Evolutionary conservation across 371 early-diverging fungal genomes (phyloP), one percentile per base, ranked within the genome.

Genomic region (Furculomyces boomerangus): DNA sequence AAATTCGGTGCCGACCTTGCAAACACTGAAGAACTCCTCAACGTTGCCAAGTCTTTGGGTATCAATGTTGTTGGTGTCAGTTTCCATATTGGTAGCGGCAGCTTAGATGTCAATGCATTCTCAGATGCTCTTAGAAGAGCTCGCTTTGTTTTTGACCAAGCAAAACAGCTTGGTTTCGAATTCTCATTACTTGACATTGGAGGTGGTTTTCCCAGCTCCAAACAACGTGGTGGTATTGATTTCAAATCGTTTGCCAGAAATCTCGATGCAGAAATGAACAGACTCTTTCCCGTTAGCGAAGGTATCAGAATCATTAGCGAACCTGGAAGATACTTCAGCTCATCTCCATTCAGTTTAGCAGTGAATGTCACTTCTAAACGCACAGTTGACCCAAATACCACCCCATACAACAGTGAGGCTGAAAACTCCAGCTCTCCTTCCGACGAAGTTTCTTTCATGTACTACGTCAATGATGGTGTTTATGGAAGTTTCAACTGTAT

Each of bases 401-500:
- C 20, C 5, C n/a, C 41, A 20, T 59, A 10, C 3, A 20, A 13
- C 18, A 46, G 39, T 49, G 28, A n/a, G 25, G 18, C 46, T 54
- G 25, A 58, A 31, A 43, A 51, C 10, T 26, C 31, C 28, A 20
- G 41, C 50, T 27, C 57, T 32, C 44, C 54, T 10, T 48, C 47
- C 1, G 71, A 71, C 48, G 75, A 74, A 50, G 68, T 73, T 58
- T 61, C 80, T 51, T 91, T 74, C 67, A 93, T 91, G 93, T 71
- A 84, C 75, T 97, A 97, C 71, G 79, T 97, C 66, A 95, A 93
- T 68, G 98, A 97, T 64, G 98, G 98, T 58, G 81, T 93, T 73
- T 97, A 97, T 64, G 94, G 93, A 50, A 81, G 86, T 63, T 95
- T 97, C 79, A 97, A 97, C 76, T 91, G 93, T 72, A 82, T 94